Evolutionary conservation across 257 asterid genomes (phyloP), one percentile per base, ranked within the genome.

Genomic region (Solanum lycopersicoides): DNA sequence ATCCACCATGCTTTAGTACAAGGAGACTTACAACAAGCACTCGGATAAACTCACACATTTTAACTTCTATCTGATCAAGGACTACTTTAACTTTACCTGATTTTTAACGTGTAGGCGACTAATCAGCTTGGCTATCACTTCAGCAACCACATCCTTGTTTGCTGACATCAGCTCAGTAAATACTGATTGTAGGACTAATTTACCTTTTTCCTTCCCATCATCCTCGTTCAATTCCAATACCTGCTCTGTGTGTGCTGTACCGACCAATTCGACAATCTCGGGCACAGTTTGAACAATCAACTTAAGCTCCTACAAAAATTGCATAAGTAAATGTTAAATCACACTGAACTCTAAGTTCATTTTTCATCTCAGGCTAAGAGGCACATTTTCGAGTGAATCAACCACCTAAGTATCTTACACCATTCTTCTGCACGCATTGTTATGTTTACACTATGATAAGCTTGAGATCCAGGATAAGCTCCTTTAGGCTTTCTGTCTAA

Each of bases 211-310:
- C 87, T 83, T 96, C 72, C 89, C 95, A 63, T 91, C 97, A 18
- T 90, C 87, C 71, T 93, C 93, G 53, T 59, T 83, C 41, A 89
- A 42, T 44, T 41, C 82, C 45, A 94, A 88, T 21, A 96, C 91
- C 85, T 90, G 90, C 75, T 93, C 94, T 28, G 87, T 89, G 59
- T 65, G 88, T 56, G 93, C 91, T 89, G 82, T 88, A 47, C 98
- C 97, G 35, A 95, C 96, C 89, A 95, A 94, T 91, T 95, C 98
- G 35, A 89, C 88, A 88, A 97, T 95, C 98, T 97, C 99, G 6
- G 99, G 99, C 82, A 97, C 98, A 87, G 85, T 91, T 50, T 91
- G 94, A 86, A 94, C 50, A 77, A 93, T 96, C 83, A 86, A 82
- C 90, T 94, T 95, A 39, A 97, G 96, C 91, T 97, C 99, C 99